A percentile compares a stretch with the other conserved stretches of the same genome.
These are phyloP conservation scores for Coniochaeta sp. DNA, from an alignment of 2,329 filamentous ascomycete species.

Conservation along the genomic window DNA sequence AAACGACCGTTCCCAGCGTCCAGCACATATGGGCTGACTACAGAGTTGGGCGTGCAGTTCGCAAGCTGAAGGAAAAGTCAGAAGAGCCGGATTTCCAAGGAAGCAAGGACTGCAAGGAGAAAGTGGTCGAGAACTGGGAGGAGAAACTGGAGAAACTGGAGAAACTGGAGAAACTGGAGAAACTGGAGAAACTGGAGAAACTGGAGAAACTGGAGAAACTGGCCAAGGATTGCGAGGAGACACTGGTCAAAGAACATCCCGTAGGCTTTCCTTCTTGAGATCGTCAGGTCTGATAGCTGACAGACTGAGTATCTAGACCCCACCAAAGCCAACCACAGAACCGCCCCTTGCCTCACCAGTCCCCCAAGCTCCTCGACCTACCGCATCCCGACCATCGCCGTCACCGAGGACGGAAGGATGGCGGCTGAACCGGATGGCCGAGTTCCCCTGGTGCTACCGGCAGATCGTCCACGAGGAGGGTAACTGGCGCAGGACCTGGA, in stretches of 20 bases:
- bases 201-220: too few relatives aligned
- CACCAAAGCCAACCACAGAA: neutral
- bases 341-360: neutral
- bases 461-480: conserved; percentile 11
- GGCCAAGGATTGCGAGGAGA: neutral
- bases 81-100: neutral
- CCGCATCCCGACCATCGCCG: neutral
- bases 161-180: too few relatives aligned
- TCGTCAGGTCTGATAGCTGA: neutral
- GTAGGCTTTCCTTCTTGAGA: neutral
- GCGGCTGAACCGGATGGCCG: conserved; percentile 3
- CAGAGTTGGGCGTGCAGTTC: neutral
- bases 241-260: neutral
- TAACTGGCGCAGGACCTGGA: conserved; percentile 15
- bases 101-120: neutral
- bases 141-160: neutral
- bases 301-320: neutral
- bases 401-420: conserved; percentile 2
- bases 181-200: too few relatives aligned
- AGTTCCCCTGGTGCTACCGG: conserved; percentile 11
- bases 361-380: neutral
- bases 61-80: neutral
- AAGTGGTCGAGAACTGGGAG: neutral
- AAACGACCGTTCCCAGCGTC: neutral
- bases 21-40: neutral